A percentile compares a stretch with the other conserved stretches of the same genome.
phyloP scores from a whole-genome alignment of 23 red algal genomes.

The Gracilaria gracilis region DNA sequence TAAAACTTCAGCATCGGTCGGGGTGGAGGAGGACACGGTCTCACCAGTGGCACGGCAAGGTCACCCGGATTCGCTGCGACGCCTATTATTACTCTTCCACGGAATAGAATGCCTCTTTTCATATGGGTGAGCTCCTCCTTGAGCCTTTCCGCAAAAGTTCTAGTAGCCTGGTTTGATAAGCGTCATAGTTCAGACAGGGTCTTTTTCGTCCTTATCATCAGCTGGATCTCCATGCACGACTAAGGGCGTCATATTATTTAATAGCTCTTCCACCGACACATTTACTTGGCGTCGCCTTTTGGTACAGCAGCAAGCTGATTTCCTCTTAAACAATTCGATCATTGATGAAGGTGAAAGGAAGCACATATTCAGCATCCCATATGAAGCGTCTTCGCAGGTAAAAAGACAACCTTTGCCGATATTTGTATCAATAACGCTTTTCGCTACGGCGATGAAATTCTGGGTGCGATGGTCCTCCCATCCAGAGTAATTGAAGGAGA shows the following conservation, averaged over 20 bases:
- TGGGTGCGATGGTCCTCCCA: slow-evolving; percentile 15
- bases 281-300: slow-evolving; percentile 70
- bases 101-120: slow-evolving; percentile 84
- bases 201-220: slow-evolving; percentile 74
- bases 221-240: slow-evolving; percentile 77
- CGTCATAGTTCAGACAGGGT: slow-evolving; percentile 62
- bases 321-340: slow-evolving; percentile 69
- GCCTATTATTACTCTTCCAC: slow-evolving; percentile 82
- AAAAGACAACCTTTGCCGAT: slow-evolving; percentile 67
- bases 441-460: slow-evolving; percentile 71
- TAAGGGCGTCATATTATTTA: slow-evolving; percentile 70
- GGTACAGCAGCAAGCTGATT: slow-evolving; percentile 71
- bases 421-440: slow-evolving; percentile 64
- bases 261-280: slow-evolving; percentile 72
- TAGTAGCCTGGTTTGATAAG: slow-evolving; percentile 87
- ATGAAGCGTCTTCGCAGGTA: slow-evolving; percentile 68
- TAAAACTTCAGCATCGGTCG: slow-evolving; percentile 76
- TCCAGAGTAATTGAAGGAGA: slow-evolving; percentile 71
- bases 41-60: slow-evolving; percentile 48
- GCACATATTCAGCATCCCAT: slow-evolving; percentile 80
- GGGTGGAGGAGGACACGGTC: slow-evolving; percentile 74
- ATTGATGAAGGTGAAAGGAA: slow-evolving; percentile 80
- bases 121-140: slow-evolving; percentile 69
- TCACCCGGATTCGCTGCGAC: slow-evolving; percentile 80
- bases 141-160: slow-evolving; percentile 86